Conservation (phyloP, 1,139 yeast species). For the Pneumocystis canis region DNA sequence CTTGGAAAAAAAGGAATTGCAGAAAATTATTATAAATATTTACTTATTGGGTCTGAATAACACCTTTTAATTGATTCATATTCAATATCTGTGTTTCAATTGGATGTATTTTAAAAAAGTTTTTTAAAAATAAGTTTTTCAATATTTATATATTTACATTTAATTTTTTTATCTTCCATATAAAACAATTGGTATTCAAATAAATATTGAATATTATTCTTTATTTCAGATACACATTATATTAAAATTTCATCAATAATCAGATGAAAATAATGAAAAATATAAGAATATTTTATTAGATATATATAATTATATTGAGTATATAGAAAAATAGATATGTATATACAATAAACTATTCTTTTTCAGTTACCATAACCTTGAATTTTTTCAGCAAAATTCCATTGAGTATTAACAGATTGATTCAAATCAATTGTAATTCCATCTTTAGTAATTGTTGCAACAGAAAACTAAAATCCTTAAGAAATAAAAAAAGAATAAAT, state of each 20-base stretch:
- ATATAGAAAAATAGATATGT: not conserved
- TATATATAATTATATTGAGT: not conserved
- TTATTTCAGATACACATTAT: not conserved
- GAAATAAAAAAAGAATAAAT: not conserved
- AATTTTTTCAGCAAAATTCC: slow-evolving; percentile 84
- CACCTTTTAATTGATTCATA: not conserved
- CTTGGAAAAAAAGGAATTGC: not conserved
- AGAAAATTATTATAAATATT: not conserved
- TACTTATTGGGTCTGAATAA: not conserved
- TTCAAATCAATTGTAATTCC: slow-evolving; percentile 53
- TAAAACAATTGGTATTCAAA: not conserved
- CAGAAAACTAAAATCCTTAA: slow-evolving; percentile 33
- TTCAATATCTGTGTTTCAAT: not conserved
- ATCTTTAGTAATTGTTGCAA: slow-evolving; percentile 57
- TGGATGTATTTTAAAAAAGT: not conserved
- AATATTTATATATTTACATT: not conserved
- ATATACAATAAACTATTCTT: slow-evolving; percentile 7
- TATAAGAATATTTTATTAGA: not conserved
- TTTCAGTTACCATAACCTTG: slow-evolving; percentile 72
- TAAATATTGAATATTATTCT: not conserved
- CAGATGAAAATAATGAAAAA: not conserved
- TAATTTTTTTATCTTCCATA: not conserved
- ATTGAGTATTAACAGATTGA: slow-evolving; percentile 63
- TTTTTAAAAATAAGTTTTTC: not conserved
- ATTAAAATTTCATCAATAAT: not conserved